These are phyloP conservation scores for Solanum aculeatissimum DNA, from an alignment of 305 asterid genomes.

Conservation along the genomic window DNA sequence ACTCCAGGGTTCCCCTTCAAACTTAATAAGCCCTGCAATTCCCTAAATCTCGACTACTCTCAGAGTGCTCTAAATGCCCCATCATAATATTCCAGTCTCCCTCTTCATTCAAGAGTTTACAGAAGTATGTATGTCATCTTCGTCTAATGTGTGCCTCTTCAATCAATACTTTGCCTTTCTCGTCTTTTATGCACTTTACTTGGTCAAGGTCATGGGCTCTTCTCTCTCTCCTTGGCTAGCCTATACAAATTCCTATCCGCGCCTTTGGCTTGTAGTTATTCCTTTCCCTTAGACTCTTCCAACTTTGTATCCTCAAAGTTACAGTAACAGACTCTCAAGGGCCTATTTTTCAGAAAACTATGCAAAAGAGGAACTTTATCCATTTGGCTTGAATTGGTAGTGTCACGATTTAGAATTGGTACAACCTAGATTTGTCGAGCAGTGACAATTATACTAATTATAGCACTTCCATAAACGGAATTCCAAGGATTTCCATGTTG, in stretches of 20 bases:
- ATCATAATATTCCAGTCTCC: not conserved
- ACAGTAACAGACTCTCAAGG: not conserved
- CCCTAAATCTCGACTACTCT: not conserved
- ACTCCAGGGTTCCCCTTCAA: not conserved
- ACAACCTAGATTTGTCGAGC: not conserved
- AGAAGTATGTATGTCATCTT: not conserved
- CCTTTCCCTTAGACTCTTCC: not conserved
- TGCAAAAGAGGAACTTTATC: not conserved
- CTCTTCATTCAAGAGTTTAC: not conserved
- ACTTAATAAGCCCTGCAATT: not conserved
- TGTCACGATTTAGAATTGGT: not conserved
- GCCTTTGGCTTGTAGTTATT: not conserved
- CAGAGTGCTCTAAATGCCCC: not conserved
- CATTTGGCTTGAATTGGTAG: not conserved
- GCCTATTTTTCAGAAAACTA: not conserved
- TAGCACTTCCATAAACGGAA: not conserved
- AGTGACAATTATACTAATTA: not conserved
- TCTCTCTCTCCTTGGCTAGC: not conserved
- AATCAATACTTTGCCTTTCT: not conserved
- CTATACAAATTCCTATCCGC: not conserved
- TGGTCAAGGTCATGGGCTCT: not conserved
- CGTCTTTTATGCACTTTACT: not conserved
- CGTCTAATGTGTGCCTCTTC: not conserved
- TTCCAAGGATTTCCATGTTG: not conserved
- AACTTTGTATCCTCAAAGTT: not conserved